These are phyloP conservation scores for Leccinum variicolor DNA, from an alignment of 768 basidiomycete species.

Conservation along the genomic window DNA sequence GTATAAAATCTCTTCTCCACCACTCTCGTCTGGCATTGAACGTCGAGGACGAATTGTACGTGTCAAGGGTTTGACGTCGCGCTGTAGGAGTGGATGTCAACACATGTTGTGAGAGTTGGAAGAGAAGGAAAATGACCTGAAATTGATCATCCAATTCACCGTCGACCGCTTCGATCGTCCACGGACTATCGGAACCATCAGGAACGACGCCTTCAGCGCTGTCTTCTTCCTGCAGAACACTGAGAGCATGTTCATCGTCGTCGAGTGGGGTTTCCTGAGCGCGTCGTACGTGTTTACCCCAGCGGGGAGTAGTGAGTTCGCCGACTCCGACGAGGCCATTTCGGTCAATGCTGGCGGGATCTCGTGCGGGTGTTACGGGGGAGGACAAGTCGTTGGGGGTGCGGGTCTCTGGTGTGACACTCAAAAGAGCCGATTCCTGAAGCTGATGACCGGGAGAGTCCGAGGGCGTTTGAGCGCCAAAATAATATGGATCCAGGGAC, in stretches of 20 bases:
- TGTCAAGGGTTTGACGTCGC: conserved; percentile 41
- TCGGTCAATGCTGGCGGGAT: conserved; percentile 81
- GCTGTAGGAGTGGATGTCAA: conserved; percentile 30
- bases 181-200: conserved; percentile 71
- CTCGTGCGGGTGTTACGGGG: conserved; percentile 69
- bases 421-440: conserved; percentile 33
- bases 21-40: conserved; percentile 79
- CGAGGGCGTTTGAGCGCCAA: conserved; percentile 67
- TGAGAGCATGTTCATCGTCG: conserved; percentile 38
- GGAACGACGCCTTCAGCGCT: conserved; percentile 39
- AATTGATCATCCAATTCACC: conserved; percentile 71
- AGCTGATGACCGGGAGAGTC: conserved; percentile 58
- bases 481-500: conserved; percentile 87
- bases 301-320: conserved; percentile 94
- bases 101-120: not conserved
- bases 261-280: conserved; percentile 35
- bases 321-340: conserved; percentile 90
- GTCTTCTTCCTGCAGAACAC: conserved; percentile 30
- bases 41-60: conserved; percentile 55
- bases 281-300: conserved; percentile 57
- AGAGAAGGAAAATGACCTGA: conserved; percentile 41
- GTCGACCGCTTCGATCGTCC: conserved; percentile 87
- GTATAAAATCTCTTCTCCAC: conserved; percentile 87
- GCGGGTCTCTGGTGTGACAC: conserved; percentile 62
- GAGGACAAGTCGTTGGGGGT: conserved; percentile 50